Conservation (phyloP, 2,329 filamentous ascomycete genomes). For the Diaporthe caulivora region DNA sequence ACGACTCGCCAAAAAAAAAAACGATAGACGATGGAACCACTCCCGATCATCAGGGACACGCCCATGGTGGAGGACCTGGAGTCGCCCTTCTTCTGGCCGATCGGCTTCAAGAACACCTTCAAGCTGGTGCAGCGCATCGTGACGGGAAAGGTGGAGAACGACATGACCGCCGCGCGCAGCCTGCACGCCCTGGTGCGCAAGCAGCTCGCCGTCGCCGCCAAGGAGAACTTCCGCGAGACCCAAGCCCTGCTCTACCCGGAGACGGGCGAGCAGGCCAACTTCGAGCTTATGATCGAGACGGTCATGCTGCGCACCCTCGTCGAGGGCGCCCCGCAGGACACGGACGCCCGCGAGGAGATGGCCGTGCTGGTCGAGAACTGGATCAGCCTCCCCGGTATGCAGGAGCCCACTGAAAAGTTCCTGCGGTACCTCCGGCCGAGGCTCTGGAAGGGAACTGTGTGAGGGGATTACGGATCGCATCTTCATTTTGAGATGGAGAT, state of each 20-base stretch:
- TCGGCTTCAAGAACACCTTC: constrained; percentile 43
- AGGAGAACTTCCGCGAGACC: constrained; percentile 38
- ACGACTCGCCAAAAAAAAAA: neutral
- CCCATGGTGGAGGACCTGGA: constrained; percentile 37
- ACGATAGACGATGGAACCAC: neutral
- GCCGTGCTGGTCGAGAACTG: constrained; percentile 38
- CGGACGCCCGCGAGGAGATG: constrained; percentile 37
- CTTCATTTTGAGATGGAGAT: neutral
- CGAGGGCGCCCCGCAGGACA: constrained; percentile 33
- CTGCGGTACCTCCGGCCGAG: constrained; percentile 36
- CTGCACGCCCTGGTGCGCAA: constrained; percentile 40
- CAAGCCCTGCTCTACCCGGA: constrained; percentile 36
- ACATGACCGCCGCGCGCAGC: constrained; percentile 41
- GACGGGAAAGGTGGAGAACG: constrained; percentile 45
- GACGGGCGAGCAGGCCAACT: constrained; percentile 40
- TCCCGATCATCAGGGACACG: neutral
- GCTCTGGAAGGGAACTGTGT: constrained; percentile 34
- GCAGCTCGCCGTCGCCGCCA: constrained; percentile 38
- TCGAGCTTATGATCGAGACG: constrained; percentile 39
- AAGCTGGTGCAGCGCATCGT: constrained; percentile 44
- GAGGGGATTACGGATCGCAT: neutral
- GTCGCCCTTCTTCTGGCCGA: constrained; percentile 39
- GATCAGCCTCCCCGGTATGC: constrained; percentile 35
- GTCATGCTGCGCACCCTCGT: constrained; percentile 37
- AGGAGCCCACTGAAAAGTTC: constrained; percentile 37